These are phyloP conservation scores for Aspergillus flavus DNA, from an alignment of 2,329 filamentous ascomycete genomes.

Conservation along the genomic window DNA sequence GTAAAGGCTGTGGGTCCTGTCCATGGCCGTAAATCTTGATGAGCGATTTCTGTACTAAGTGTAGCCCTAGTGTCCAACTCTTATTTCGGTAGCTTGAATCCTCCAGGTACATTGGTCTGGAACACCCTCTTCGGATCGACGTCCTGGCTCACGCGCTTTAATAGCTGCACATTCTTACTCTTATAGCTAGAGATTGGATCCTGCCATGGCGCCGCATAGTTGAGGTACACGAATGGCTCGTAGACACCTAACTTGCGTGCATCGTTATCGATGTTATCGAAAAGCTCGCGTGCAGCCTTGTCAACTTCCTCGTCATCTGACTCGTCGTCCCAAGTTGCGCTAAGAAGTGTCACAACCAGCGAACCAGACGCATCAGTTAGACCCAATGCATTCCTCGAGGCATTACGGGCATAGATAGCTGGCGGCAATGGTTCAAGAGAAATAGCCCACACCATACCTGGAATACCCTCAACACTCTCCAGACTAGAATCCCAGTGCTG, in stretches of 20 bases:
- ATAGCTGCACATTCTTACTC: neutral
- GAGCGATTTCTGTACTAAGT: too few relatives aligned
- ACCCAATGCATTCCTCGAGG: neutral
- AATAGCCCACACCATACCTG: neutral
- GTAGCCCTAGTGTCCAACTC: too few relatives aligned
- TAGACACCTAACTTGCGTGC: conserved; percentile 1
- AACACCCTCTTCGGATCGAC: neutral
- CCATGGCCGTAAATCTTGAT: too few relatives aligned
- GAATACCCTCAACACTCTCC: neutral
- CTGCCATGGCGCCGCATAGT: conserved; percentile 6
- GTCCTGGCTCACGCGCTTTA: neutral
- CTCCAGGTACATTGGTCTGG: neutral
- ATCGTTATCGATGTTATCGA: neutral
- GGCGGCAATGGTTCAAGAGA: neutral
- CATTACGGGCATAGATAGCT: neutral
- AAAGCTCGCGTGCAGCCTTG: neutral
- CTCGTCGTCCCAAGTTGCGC: neutral
- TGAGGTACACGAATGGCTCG: conserved; percentile 6
- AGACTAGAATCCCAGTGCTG: neutral
- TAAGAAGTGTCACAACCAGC: neutral
- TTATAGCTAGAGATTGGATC: conserved; percentile 5
- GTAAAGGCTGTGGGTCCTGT: too few relatives aligned
- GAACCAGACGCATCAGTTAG: neutral
- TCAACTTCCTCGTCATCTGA: neutral
- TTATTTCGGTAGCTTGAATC: neutral